Conservation (phyloP, 192 early-diverging fungal species). For the Coemansia sp. region DNA sequence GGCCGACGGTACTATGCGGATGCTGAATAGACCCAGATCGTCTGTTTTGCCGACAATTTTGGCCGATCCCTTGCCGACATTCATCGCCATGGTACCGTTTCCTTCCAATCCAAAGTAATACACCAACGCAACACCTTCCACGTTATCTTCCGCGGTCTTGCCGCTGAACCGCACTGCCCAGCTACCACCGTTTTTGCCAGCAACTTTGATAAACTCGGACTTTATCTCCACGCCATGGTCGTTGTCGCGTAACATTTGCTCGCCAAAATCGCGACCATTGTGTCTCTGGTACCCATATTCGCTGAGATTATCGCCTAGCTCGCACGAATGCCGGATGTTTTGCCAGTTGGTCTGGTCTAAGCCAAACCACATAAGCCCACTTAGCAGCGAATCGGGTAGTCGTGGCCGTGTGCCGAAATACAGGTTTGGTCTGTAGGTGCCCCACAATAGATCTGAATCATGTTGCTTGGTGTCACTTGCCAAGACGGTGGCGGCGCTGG, state of each 20-base stretch:
- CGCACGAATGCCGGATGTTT: conserved; percentile 86
- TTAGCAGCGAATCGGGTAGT: conserved; percentile 72
- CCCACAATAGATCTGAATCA: conserved; percentile 74
- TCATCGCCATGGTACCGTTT: conserved; percentile 60
- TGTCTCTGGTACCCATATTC: conserved; percentile 87
- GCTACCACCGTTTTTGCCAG: conserved; percentile 60
- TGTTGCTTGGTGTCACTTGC: conserved; percentile 1
- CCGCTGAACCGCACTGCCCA: conserved; percentile 64
- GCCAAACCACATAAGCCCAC: conserved; percentile 94
- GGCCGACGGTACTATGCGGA: conserved; percentile 34
- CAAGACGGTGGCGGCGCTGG: too few relatives aligned
- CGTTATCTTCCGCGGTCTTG: conserved; percentile 44
- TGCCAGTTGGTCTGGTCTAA: conserved; percentile 58
- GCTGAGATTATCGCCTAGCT: conserved; percentile 75
- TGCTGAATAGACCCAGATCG: conserved; percentile 71
- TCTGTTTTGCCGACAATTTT: conserved; percentile 59
- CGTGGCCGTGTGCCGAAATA: conserved; percentile 91
- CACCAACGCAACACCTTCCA: conserved; percentile 59
- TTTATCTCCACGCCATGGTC: conserved; percentile 39
- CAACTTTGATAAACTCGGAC: conserved; percentile 26
- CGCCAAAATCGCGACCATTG: conserved; percentile 79
- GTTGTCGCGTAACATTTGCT: conserved; percentile 55
- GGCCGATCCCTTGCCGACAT: conserved; percentile 30
- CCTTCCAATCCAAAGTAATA: conserved; percentile 85
- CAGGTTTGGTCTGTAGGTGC: conserved; percentile 87